Percentiles rank a stretch among this genome's conserved stretches.
Conservation (phyloP, 768 basidiomycete genomes). For the Bullera alba region DNA sequence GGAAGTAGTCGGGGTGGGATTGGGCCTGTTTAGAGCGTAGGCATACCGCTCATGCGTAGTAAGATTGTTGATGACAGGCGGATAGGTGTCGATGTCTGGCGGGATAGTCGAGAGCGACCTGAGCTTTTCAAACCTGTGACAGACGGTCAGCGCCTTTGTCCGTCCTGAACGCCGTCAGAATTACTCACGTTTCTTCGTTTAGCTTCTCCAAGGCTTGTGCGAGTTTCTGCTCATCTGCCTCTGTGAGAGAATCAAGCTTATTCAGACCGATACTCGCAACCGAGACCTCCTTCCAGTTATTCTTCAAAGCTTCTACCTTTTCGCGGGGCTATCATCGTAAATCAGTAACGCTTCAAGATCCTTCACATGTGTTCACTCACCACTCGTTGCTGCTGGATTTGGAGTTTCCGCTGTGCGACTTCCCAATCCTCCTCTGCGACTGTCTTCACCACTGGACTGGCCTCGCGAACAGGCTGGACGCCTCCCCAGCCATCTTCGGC, state of each 20-base stretch:
- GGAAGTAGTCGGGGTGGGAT: slow-evolving; percentile 32
- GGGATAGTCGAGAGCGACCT: slow-evolving; percentile 29
- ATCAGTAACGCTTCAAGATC: neutral
- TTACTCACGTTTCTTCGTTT: neutral
- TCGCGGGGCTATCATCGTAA: slow-evolving; percentile 21
- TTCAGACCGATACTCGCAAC: slow-evolving; percentile 21
- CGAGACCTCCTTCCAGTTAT: slow-evolving; percentile 26
- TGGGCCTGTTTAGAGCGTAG: slow-evolving; percentile 30
- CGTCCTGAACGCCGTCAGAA: too few relatives aligned
- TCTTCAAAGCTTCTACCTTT: slow-evolving; percentile 15
- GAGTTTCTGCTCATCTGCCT: slow-evolving; percentile 17
- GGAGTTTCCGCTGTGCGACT: slow-evolving; percentile 31
- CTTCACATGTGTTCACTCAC: slow-evolving; percentile 21
- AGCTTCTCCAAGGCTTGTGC: slow-evolving; percentile 17
- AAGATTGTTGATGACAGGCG: slow-evolving; percentile 26
- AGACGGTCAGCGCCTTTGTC: neutral
- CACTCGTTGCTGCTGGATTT: slow-evolving; percentile 27
- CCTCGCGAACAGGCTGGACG: neutral
- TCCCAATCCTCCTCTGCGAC: slow-evolving; percentile 41
- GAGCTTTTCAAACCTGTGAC: slow-evolving; percentile 17
- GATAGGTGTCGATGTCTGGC: slow-evolving; percentile 35
- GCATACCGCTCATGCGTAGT: slow-evolving; percentile 30
- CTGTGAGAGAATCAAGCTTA: slow-evolving; percentile 28
- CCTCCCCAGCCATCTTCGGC: slow-evolving; percentile 29
- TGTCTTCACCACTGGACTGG: neutral